Evolutionary conservation across 1,284 basidiomycete genomes (phyloP), one percentile per base, ranked within the genome.

Genomic region (Fomes fomentarius): DNA sequence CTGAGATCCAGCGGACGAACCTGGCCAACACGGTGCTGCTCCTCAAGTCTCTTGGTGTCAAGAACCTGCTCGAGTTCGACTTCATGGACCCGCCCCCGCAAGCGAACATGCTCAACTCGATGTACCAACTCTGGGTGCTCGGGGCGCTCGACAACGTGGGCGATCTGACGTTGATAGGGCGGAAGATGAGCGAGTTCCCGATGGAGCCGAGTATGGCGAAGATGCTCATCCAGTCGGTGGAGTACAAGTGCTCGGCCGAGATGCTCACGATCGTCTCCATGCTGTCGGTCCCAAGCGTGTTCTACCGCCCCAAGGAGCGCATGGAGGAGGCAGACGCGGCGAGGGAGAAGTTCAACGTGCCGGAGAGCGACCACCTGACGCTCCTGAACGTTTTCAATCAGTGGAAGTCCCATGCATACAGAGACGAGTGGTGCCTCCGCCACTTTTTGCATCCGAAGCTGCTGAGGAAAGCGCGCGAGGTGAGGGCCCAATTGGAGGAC

Each of bases 11-110:
- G 72, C 84, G 96, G 22, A 96, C 95, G 57, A 98, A 98, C 72
- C 75, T 99, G 54, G 87, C 96, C 1, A 86, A 91, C 43, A 98
- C 96, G 0, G 98, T 99, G 63, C 75, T 99, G 14, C 88, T 95
- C 69, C 80, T 99, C 56, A 99, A 99, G 70, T 96, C 97, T 0
- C 96, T 99, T 88, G 97, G 97, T 22, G 89, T 99, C 73, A 99
- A 99, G 70, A 94, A 99, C 71, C 76, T 99, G 19, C 86, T 99
- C 57, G 94, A 95, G 71, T 99, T 99, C 68, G 97, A 98, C 72
- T 99, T 99, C 69, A 98, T 99, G 96, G 97, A 99, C 68, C 95
- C 96, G 1, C 97, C 97, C 21, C 96, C 96, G 76, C 76, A 96
- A 87, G 92, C 91, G 56, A 96, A 96, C 69, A 96, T 96, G 63